A percentile compares a stretch with the other conserved stretches of the same genome.
Conservation (phyloP, 78 protist species). For the Anaeramoeba ignava region DNA sequence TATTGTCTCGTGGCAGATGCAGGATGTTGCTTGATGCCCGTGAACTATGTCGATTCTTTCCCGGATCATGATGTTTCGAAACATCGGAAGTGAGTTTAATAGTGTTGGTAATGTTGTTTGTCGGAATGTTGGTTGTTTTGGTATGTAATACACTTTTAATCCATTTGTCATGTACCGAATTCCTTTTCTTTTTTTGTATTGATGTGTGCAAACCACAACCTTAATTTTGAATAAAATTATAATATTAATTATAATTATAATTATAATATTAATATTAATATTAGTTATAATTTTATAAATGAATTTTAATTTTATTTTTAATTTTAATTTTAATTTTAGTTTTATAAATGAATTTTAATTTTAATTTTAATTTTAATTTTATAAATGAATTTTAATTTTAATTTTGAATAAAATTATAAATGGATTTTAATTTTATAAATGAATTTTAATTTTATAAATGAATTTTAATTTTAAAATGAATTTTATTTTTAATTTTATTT, state of each 20-base stretch:
- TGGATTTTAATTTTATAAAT: neutral
- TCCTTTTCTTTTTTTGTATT: conserved; percentile 68
- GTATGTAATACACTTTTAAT: conserved; percentile 79
- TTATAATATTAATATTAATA: no score
- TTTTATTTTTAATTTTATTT: no score
- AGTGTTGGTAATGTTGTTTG: conserved; percentile 59
- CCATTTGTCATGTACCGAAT: conserved; percentile 72
- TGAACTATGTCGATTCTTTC: conserved; percentile 80
- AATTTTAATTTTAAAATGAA: neutral
- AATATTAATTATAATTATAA: no score
- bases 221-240: no score
- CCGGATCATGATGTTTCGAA: conserved; percentile 67
- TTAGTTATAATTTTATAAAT: no score
- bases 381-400: neutral
- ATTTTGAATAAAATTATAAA: neutral
- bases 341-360: neutral
- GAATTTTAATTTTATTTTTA: no score
- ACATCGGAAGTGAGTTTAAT: conserved; percentile 39
- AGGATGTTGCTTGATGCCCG: conserved; percentile 65
- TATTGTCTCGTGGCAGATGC: conserved; percentile 70
- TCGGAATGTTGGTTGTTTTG: conserved; percentile 21
- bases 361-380: neutral
- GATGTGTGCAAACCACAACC: conserved; percentile 67
- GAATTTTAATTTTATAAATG: conserved; percentile 3
- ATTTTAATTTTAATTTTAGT: no score